phyloP scores from a whole-genome alignment of 2,329 filamentous ascomycete genomes.

The Cladosporium velox region DNA sequence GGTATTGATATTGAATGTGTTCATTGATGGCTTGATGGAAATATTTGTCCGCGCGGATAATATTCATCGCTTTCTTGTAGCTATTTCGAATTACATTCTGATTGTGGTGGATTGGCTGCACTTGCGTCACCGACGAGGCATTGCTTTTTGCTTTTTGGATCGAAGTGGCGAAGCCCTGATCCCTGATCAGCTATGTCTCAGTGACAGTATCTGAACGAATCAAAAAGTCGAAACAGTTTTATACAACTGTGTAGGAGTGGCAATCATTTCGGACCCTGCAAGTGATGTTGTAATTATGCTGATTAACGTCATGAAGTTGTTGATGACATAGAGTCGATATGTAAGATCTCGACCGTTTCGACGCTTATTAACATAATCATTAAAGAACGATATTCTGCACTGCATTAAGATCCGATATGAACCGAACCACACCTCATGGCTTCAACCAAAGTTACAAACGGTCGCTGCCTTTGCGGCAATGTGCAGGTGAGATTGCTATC shows the following conservation, averaged over 20 bases:
- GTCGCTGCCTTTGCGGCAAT: slow-evolving; percentile 10
- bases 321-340: neutral
- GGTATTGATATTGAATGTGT: neutral
- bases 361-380: too few species aligned
- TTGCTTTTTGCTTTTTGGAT: neutral
- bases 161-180: neutral
- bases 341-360: too few species aligned
- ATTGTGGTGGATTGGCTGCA: neutral
- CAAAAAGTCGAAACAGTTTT: neutral
- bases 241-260: neutral
- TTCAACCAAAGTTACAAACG: slow-evolving; percentile 4
- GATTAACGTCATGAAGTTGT: neutral
- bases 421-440: neutral
- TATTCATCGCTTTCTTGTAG: neutral
- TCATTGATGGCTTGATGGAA: neutral
- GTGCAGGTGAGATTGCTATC: neutral
- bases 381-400: neutral
- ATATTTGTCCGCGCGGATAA: neutral
- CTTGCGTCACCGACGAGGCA: neutral
- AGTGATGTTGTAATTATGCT: neutral
- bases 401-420: neutral
- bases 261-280: neutral
- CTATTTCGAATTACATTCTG: neutral
- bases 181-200: neutral
- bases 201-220: neutral